Evolutionary conservation across 2,329 filamentous ascomycete species (phyloP).

Genomic region (Apiospora pterosperma): DNA sequence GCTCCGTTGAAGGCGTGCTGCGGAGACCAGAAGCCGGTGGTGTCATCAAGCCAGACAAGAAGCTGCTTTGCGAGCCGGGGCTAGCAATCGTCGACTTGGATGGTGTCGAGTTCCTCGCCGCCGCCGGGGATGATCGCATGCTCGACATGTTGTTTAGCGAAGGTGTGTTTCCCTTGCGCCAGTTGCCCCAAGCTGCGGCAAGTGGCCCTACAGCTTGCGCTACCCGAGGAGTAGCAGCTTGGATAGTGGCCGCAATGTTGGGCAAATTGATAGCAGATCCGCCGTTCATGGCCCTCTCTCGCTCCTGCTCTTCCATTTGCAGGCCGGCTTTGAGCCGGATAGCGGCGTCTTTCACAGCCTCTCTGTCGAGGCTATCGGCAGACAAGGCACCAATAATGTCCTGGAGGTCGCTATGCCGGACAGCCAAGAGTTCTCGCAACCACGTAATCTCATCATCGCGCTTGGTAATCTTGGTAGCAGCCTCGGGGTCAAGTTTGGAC

Average conservation of each 20-base stretch:
- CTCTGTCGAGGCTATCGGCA: conserved; percentile 70
- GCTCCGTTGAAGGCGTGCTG: conserved; percentile 49
- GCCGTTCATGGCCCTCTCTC: conserved; percentile 76
- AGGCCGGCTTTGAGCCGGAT: conserved; percentile 92
- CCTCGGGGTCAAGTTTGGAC: conserved; percentile 68
- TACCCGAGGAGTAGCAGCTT: conserved; percentile 75
- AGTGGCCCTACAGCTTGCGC: conserved; percentile 74
- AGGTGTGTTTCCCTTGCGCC: conserved; percentile 69
- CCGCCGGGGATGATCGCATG: conserved; percentile 40
- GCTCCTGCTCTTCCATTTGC: conserved; percentile 97
- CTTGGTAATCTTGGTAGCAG: conserved; percentile 79
- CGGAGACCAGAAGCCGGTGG: conserved; percentile 77
- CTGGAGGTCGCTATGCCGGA: conserved; percentile 85
- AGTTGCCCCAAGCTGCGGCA: conserved; percentile 94
- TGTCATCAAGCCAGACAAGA: conserved; percentile 79
- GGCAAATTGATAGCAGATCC: conserved; percentile 66
- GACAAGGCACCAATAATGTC: conserved; percentile 84
- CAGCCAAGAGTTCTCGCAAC: conserved; percentile 88
- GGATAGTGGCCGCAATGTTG: conserved; percentile 73
- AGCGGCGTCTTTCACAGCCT: conserved; percentile 80
- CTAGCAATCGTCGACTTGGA: conserved; percentile 46
- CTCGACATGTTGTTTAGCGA: conserved; percentile 44
- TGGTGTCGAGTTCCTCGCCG: conserved; percentile 49
- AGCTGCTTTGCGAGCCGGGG: conserved; percentile 50
- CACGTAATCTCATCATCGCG: conserved; percentile 92